phyloP scores from a whole-genome alignment of 2,329 filamentous ascomycete species.

The Gremmenia infestans region DNA sequence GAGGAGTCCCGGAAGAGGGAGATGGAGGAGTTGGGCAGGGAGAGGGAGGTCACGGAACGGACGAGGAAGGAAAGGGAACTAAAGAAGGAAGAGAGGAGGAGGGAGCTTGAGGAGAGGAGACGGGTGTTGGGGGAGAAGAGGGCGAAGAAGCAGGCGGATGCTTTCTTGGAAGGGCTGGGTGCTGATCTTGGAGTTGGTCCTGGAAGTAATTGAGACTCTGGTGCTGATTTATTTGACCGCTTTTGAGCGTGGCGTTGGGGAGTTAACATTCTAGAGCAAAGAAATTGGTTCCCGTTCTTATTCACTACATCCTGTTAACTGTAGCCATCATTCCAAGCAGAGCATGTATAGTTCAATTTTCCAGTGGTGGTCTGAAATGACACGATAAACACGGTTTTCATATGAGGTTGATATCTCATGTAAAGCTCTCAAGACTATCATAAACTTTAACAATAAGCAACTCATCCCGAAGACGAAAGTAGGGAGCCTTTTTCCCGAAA shows the following conservation, averaged over 20 bases:
- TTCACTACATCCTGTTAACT: too few relatives aligned
- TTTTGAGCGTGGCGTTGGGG: not conserved
- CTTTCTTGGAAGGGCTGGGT: slow-evolving; percentile 60
- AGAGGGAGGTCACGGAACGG: slow-evolving; percentile 62
- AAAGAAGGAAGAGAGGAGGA: slow-evolving; percentile 52
- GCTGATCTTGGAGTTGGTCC: slow-evolving; percentile 19
- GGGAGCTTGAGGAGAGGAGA: slow-evolving; percentile 56
- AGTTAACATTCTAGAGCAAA: too few relatives aligned
- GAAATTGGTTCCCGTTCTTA: too few relatives aligned
- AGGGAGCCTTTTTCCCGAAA: too few relatives aligned
- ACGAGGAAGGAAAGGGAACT: slow-evolving; percentile 44
- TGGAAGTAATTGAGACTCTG: not conserved
- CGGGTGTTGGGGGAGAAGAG: slow-evolving; percentile 41
- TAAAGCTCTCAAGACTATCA: too few relatives aligned
- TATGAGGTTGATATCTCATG: too few relatives aligned
- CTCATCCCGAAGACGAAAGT: too few relatives aligned
- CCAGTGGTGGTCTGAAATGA: too few relatives aligned
- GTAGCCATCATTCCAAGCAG: too few relatives aligned
- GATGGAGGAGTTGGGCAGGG: slow-evolving; percentile 67
- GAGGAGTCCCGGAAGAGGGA: slow-evolving; percentile 59
- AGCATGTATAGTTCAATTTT: too few relatives aligned
- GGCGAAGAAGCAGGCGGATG: slow-evolving; percentile 65
- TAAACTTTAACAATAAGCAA: too few relatives aligned
- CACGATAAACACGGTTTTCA: too few relatives aligned
- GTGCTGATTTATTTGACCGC: not conserved